A percentile compares a stretch with the other conserved stretches of the same genome.
These are phyloP conservation scores for Pestalotiopsis sp. DNA, from an alignment of 2,329 filamentous ascomycete genomes.

Conservation along the genomic window DNA sequence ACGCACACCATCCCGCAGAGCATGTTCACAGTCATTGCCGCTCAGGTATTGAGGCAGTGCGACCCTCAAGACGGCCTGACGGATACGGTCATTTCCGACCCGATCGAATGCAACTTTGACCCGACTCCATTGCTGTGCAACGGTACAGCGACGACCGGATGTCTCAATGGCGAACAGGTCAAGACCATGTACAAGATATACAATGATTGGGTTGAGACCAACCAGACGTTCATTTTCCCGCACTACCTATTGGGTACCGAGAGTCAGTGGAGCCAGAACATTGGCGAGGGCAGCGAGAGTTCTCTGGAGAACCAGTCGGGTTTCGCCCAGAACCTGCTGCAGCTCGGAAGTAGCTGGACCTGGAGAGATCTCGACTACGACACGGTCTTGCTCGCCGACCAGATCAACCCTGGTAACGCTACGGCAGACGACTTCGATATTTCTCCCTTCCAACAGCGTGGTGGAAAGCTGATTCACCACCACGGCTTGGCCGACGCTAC, in stretches of 20 bases:
- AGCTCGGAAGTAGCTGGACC: slow-evolving; percentile 38
- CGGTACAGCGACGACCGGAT: slow-evolving; percentile 26
- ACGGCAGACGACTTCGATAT: slow-evolving; percentile 42
- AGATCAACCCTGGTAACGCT: slow-evolving; percentile 36
- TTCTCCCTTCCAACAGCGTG: slow-evolving; percentile 36
- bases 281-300: slow-evolving; percentile 31
- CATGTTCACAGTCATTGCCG: slow-evolving; percentile 36
- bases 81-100: slow-evolving; percentile 51
- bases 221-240: slow-evolving; percentile 39
- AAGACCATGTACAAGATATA: slow-evolving; percentile 33
- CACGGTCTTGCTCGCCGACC: slow-evolving; percentile 29
- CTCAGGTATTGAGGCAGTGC: slow-evolving; percentile 49
- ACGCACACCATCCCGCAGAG: slow-evolving; percentile 49
- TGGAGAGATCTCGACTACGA: slow-evolving; percentile 34
- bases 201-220: slow-evolving; percentile 21
- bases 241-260: slow-evolving; percentile 51
- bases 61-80: slow-evolving; percentile 49
- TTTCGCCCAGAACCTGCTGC: slow-evolving; percentile 41
- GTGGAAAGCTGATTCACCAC: slow-evolving; percentile 48
- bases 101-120: slow-evolving; percentile 45
- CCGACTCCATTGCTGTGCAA: slow-evolving; percentile 41
- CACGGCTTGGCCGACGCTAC: slow-evolving; percentile 42
- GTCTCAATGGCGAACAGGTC: slow-evolving; percentile 46
- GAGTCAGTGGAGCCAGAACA: slow-evolving; percentile 30
- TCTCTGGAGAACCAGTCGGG: slow-evolving; percentile 30